Conservation (phyloP, 768 basidiomycete genomes). For the Sarcodon aspratus region DNA sequence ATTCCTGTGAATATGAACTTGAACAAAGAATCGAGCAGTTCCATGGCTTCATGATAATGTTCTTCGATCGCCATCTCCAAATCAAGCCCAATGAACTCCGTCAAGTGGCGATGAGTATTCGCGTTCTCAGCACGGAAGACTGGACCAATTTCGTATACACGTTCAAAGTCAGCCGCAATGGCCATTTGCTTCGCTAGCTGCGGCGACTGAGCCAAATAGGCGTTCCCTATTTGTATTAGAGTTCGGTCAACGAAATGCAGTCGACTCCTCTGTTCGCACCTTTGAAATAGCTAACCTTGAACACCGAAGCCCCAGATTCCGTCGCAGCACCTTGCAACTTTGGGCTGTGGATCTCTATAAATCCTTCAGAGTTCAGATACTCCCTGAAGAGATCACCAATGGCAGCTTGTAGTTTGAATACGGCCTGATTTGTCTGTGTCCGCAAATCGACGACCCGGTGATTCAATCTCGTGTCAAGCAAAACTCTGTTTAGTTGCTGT, state of each 20-base stretch:
- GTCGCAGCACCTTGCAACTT: conserved; percentile 97
- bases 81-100: conserved; percentile 98
- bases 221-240: conserved; percentile 43
- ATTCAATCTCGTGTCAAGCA: conserved; percentile 89
- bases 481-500: conserved; percentile 66
- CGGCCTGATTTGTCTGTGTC: conserved; percentile 93
- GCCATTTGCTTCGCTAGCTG: conserved; percentile 99
- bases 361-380: conserved; percentile 61
- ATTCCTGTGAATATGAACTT: conserved; percentile 80
- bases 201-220: conserved; percentile 93
- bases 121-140: conserved; percentile 98
- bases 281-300: conserved; percentile 98
- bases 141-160: conserved; percentile 93
- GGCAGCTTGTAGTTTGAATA: conserved; percentile 87
- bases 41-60: conserved; percentile 97
- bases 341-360: conserved; percentile 94
- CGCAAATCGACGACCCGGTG: conserved; percentile 91
- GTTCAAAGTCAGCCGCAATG: conserved; percentile 96
- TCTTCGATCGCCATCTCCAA: conserved; percentile 98
- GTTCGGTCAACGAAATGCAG: background rate
- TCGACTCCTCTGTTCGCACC: conserved; percentile 29
- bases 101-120: conserved; percentile 95
- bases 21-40: conserved; percentile 81
- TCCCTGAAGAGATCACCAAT: conserved; percentile 83
- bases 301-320: conserved; percentile 93